A percentile compares a stretch with the other conserved stretches of the same genome.
These are phyloP conservation scores for Marasmius fiardii DNA, from an alignment of 1,284 basidiomycete genomes.

Conservation along the genomic window DNA sequence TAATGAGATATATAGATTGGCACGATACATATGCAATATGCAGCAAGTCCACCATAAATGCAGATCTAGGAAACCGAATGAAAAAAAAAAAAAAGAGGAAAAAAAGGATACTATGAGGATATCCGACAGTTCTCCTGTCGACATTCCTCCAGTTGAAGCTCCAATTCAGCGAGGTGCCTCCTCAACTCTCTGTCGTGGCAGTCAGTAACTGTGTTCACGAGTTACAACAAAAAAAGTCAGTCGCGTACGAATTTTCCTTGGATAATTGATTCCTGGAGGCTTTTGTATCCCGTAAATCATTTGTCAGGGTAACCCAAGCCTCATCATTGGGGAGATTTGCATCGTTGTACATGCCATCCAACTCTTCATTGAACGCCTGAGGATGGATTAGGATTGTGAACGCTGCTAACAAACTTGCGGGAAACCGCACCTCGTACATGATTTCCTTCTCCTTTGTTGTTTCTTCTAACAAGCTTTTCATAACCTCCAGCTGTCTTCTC, in stretches of 20 bases:
- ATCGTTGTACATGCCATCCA: conserved; percentile 86
- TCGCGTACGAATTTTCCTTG: conserved; percentile 74
- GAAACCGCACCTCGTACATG: conserved; percentile 74
- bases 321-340: conserved; percentile 74
- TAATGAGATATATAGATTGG: conserved; percentile 8
- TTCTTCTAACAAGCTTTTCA: conserved; percentile 72
- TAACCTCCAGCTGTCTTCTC: conserved; percentile 71
- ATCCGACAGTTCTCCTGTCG: conserved; percentile 27
- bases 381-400: background rate
- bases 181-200: conserved; percentile 61
- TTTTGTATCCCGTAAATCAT: conserved; percentile 72
- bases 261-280: conserved; percentile 67
- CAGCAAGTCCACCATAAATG: conserved; percentile 14
- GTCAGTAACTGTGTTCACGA: conserved; percentile 9
- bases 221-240: conserved; percentile 2
- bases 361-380: conserved; percentile 89
- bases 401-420: background rate
- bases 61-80: background rate
- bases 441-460: conserved; percentile 85
- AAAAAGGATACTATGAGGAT: conserved; percentile 8
- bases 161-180: conserved; percentile 65
- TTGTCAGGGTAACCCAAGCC: conserved; percentile 71
- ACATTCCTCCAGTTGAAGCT: conserved; percentile 77
- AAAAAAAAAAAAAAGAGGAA: background rate
- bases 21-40: conserved; percentile 10